Conservation (phyloP, 2,329 filamentous ascomycete genomes). For the Hymenotorrendiella dingleyae region DNA sequence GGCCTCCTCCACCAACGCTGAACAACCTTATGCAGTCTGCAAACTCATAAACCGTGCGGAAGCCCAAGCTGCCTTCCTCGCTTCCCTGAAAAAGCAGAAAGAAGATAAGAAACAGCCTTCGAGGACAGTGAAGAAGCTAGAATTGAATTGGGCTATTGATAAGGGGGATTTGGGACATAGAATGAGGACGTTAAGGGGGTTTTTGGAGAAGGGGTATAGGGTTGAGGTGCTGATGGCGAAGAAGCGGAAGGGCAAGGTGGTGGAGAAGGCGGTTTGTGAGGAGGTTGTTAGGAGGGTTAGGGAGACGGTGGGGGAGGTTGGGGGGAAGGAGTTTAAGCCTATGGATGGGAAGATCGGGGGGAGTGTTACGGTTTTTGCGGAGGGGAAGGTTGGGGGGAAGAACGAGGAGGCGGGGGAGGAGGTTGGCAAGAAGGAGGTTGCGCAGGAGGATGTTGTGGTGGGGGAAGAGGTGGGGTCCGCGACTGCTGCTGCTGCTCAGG, state of each 20-base stretch:
- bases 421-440: background rate
- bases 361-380: slow-evolving; percentile 39
- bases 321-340: slow-evolving; percentile 39
- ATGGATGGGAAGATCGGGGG: slow-evolving; percentile 41
- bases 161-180: slow-evolving; percentile 68
- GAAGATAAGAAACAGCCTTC: slow-evolving; percentile 29
- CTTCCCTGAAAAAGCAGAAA: slow-evolving; percentile 35
- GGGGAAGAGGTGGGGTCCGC: background rate
- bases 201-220: slow-evolving; percentile 66
- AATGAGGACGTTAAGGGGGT: slow-evolving; percentile 59
- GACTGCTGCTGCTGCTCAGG: too few species aligned
- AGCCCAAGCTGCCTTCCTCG: slow-evolving; percentile 43
- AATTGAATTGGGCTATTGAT: slow-evolving; percentile 85
- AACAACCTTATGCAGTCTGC: slow-evolving; percentile 51
- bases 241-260: slow-evolving; percentile 57
- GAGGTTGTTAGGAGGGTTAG: slow-evolving; percentile 48
- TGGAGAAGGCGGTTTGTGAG: slow-evolving; percentile 56
- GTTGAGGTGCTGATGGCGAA: slow-evolving; percentile 69
- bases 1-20: slow-evolving; percentile 18
- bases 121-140: slow-evolving; percentile 64
- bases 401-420: background rate
- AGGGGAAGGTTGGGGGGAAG: slow-evolving; percentile 30
- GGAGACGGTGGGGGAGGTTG: slow-evolving; percentile 31
- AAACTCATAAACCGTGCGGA: slow-evolving; percentile 56
- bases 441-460: background rate